Evolutionary conservation across 2,329 filamentous ascomycete genomes (phyloP).

Genomic region (Xylariaceae sp.): DNA sequence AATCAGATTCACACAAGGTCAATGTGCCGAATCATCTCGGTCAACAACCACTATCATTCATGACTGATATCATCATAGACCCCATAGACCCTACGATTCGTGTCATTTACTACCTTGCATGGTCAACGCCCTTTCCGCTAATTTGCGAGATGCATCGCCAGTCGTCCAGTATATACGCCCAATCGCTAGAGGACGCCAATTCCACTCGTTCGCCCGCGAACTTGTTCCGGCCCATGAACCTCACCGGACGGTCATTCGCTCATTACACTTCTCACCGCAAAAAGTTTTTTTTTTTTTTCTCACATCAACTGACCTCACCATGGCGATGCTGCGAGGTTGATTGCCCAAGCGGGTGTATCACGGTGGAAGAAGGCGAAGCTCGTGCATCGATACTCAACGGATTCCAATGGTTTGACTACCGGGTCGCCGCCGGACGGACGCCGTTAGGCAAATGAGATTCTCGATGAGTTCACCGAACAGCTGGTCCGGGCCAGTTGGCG

Average conservation of each 20-base stretch:
- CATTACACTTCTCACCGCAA: neutral
- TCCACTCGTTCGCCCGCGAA: neutral
- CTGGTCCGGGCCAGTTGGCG: neutral
- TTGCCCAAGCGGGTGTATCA: neutral
- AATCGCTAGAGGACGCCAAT: neutral
- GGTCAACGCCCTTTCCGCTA: neutral
- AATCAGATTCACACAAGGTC: neutral
- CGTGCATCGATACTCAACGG: neutral
- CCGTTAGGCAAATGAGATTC: neutral
- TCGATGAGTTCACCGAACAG: constrained; percentile 6
- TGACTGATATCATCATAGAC: neutral
- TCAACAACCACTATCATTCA: too few relatives aligned
- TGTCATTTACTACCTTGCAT: neutral
- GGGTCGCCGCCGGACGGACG: neutral
- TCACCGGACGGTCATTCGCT: neutral
- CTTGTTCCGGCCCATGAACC: neutral
- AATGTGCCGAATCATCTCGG: neutral
- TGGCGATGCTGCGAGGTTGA: neutral
- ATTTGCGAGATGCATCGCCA: neutral
- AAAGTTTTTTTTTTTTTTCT: too few relatives aligned
- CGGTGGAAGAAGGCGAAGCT: constrained; percentile 9
- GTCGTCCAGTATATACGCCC: neutral
- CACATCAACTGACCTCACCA: neutral
- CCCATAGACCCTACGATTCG: neutral
- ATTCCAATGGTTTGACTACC: neutral